These are phyloP conservation scores for Aegilops sharonensis DNA, from an alignment of 176 grass and related monocot species.

Conservation along the genomic window DNA sequence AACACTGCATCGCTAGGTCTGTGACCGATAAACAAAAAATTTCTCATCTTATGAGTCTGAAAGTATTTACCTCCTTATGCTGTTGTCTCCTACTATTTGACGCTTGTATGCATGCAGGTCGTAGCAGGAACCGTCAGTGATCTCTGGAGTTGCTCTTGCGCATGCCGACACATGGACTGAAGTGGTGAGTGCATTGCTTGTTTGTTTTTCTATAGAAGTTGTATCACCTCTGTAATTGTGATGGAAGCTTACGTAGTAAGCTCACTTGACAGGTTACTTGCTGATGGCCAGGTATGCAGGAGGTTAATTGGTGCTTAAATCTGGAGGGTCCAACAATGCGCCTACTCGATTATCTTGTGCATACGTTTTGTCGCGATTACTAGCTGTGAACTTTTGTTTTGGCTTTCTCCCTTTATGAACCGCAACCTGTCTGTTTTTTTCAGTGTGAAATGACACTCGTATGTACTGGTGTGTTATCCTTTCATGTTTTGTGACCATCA, in stretches of 20 bases:
- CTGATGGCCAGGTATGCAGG: not conserved
- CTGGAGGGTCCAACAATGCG: not conserved
- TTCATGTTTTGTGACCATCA: not conserved
- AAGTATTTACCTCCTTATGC: not conserved
- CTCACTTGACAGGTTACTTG: not conserved
- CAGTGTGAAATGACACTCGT: not conserved
- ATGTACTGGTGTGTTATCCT: not conserved
- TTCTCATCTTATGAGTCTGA: not conserved
- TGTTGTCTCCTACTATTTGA: not conserved
- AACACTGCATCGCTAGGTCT: not conserved
- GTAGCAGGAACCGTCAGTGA: not conserved
- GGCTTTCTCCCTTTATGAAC: not conserved
- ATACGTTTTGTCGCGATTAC: not conserved
- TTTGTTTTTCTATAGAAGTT: not conserved
- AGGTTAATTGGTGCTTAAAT: not conserved
- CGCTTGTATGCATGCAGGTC: not conserved
- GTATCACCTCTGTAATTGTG: not conserved
- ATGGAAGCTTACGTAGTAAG: not conserved
- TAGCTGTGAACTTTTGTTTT: not conserved
- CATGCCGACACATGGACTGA: not conserved
- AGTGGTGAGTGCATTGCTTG: not conserved
- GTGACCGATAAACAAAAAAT: not conserved
- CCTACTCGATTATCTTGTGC: not conserved
- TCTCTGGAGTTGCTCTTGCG: not conserved
- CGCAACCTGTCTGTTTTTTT: not conserved